Percentiles rank a stretch among this genome's conserved stretches.
phyloP scores from a whole-genome alignment of 768 basidiomycete genomes.

The Jaapia argillacea region DNA sequence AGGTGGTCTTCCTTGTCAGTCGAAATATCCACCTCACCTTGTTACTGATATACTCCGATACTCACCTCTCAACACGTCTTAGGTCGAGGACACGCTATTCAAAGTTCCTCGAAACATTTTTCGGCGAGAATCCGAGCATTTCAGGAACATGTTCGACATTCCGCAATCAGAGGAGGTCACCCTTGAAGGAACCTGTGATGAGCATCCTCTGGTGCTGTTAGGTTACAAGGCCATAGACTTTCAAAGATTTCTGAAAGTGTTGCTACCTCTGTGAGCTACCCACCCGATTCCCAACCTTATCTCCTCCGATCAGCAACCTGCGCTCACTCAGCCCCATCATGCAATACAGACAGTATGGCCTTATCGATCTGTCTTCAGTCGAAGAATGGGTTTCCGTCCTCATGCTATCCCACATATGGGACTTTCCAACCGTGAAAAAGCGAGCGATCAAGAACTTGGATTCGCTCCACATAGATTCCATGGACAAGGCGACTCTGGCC shows the following conservation, averaged over 20 bases:
- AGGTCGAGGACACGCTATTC: conserved; percentile 20
- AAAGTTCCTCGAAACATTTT: conserved; percentile 16
- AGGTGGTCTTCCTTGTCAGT: too few species aligned
- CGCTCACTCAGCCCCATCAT: not conserved
- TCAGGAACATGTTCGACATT: conserved; percentile 17
- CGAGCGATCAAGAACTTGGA: conserved; percentile 20
- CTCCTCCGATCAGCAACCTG: not conserved
- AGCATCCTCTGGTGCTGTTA: conserved; percentile 13
- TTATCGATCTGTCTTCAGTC: not conserved
- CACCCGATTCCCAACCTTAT: not conserved
- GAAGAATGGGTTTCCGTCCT: conserved; percentile 30
- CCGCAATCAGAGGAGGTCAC: conserved; percentile 7
- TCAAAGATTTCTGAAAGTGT: conserved; percentile 13
- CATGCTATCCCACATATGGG: conserved; percentile 30
- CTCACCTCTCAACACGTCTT: too few species aligned
- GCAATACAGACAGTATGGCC: too few species aligned
- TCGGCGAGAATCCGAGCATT: conserved; percentile 15
- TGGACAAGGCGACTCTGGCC: conserved; percentile 22
- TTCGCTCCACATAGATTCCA: conserved; percentile 8
- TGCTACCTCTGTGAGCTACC: conserved; percentile 6
- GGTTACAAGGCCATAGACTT: conserved; percentile 17
- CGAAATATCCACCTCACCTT: too few species aligned
- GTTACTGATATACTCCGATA: too few species aligned
- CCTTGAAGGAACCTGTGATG: conserved; percentile 12
- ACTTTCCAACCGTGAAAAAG: conserved; percentile 20